Percentiles rank a stretch among this genome's conserved stretches.
Conservation (phyloP, 768 basidiomycete genomes). For the Auricularia heimuer region DNA sequence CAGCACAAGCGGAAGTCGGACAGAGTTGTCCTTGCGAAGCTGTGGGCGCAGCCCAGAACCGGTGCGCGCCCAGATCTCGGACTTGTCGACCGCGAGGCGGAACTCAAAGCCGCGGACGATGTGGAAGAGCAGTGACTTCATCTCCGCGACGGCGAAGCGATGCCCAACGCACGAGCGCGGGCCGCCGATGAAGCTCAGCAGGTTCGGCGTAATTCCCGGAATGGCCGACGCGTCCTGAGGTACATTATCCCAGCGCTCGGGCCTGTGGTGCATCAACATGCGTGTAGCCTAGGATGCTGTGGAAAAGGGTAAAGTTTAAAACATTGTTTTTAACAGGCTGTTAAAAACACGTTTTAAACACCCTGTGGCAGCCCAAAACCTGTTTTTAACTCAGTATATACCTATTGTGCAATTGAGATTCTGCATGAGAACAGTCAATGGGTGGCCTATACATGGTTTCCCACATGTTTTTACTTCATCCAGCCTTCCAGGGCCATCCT, state of each 20-base stretch:
- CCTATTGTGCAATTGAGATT: too few species aligned
- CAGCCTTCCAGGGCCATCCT: too few species aligned
- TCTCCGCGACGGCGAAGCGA: constrained; percentile 1
- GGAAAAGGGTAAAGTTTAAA: too few species aligned
- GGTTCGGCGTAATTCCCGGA: not conserved
- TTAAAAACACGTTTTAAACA: too few species aligned
- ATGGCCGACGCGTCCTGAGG: not conserved
- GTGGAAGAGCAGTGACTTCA: constrained; percentile 5
- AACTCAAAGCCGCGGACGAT: constrained; percentile 6
- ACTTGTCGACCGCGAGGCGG: not conserved
- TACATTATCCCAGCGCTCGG: not conserved
- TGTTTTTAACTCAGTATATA: too few species aligned
- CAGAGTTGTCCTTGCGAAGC: not conserved
- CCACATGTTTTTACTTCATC: too few species aligned
- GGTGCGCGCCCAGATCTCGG: not conserved
- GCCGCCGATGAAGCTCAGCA: constrained; percentile 3
- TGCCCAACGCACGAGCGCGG: constrained; percentile 8
- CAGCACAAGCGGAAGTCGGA: not conserved
- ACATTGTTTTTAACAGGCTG: too few species aligned
- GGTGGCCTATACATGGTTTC: too few species aligned
- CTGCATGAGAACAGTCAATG: too few species aligned
- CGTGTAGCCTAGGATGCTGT: not conserved
- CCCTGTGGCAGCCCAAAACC: too few species aligned
- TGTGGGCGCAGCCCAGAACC: not conserved
- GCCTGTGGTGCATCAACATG: not conserved